phyloP scores from a whole-genome alignment of 2,329 filamentous ascomycete species.

The Septoria petroselini region DNA sequence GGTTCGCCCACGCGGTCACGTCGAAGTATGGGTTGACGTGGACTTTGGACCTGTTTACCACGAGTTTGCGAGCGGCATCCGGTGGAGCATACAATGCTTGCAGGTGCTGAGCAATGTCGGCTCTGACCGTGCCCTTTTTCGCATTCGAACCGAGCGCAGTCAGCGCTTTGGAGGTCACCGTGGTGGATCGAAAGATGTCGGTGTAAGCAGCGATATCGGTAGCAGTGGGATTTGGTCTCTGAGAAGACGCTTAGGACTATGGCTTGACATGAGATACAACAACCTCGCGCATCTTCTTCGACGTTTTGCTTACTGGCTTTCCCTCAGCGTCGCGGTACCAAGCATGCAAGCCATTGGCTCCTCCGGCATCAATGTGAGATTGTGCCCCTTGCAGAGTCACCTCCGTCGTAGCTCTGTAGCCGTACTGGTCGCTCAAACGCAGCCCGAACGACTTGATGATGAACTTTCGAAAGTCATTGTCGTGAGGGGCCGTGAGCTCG shows the following conservation, averaged over 20 bases:
- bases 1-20: constrained; percentile 64
- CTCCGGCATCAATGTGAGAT: constrained; percentile 48
- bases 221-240: constrained; percentile 48
- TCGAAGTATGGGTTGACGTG: constrained; percentile 64
- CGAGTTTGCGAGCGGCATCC: constrained; percentile 34
- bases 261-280: constrained; percentile 18
- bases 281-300: constrained; percentile 14
- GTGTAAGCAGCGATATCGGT: constrained; percentile 65
- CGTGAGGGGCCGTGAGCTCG: constrained; percentile 38
- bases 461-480: constrained; percentile 47
- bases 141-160: constrained; percentile 64
- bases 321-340: constrained; percentile 50
- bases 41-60: constrained; percentile 43
- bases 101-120: constrained; percentile 57
- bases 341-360: constrained; percentile 47
- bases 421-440: constrained; percentile 46
- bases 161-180: constrained; percentile 60
- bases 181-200: constrained; percentile 61
- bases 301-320: constrained; percentile 35
- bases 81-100: constrained; percentile 52
- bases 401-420: constrained; percentile 51
- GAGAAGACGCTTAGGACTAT: constrained; percentile 26
- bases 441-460: constrained; percentile 51
- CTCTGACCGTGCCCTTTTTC: constrained; percentile 60
- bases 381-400: constrained; percentile 53